Evolutionary conservation across 768 basidiomycete genomes (phyloP).

Genomic region (Pilatotrama ljubarskyi): DNA sequence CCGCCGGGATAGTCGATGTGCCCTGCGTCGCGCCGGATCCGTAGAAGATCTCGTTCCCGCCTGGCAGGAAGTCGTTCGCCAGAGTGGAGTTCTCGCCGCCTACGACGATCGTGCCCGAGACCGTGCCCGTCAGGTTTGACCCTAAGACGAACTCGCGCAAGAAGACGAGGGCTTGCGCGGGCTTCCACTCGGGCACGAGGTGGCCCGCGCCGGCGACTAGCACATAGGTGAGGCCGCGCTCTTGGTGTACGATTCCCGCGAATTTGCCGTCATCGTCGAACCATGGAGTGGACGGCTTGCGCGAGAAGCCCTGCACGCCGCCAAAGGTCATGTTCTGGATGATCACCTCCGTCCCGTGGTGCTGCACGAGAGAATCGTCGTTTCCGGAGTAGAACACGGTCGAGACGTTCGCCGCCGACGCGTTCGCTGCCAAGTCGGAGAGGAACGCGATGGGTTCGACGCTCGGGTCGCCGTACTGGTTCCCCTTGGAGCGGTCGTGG

Average conservation of each 20-base stretch:
- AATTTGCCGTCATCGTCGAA: constrained; percentile 55
- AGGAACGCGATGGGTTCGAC: constrained; percentile 58
- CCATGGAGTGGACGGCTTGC: constrained; percentile 70
- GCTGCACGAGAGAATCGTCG: constrained; percentile 65
- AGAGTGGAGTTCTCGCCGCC: constrained; percentile 54
- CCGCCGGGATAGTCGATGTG: constrained; percentile 30
- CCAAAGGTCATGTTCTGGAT: constrained; percentile 75
- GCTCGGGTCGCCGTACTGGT: constrained; percentile 20
- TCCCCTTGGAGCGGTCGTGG: constrained; percentile 18
- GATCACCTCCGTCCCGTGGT: constrained; percentile 53
- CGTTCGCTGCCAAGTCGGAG: constrained; percentile 63
- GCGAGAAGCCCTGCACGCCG: constrained; percentile 73
- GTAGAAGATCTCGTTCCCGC: constrained; percentile 55
- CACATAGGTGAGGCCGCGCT: constrained; percentile 54
- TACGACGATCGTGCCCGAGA: constrained; percentile 41
- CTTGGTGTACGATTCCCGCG: constrained; percentile 73
- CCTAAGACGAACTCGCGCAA: constrained; percentile 70
- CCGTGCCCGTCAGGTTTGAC: constrained; percentile 56
- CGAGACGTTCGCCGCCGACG: constrained; percentile 49
- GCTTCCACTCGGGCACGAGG: constrained; percentile 38
- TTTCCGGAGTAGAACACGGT: constrained; percentile 68
- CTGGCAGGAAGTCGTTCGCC: constrained; percentile 47
- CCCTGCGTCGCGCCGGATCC: constrained; percentile 39
- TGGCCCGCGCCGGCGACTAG: constrained; percentile 44
- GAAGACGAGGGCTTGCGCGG: constrained; percentile 59